A percentile compares a stretch with the other conserved stretches of the same genome.
Conservation (phyloP, 225 moss, liverwort and hornwort genomes). For the Climacium dendroides region DNA sequence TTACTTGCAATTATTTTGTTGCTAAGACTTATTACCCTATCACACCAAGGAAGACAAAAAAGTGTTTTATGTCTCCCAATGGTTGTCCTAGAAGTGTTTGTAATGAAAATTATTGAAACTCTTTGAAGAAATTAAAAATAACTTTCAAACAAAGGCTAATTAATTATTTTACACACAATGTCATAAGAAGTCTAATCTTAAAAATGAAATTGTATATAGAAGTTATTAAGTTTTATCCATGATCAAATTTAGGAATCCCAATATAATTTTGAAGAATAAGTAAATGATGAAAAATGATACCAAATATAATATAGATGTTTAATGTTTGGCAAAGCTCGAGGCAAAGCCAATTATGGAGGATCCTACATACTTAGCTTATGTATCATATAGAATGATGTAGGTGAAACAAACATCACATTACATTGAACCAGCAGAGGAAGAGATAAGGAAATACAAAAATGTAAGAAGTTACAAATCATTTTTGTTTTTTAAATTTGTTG, state of each 20-base stretch:
- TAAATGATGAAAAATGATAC: background rate
- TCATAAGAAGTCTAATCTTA: background rate
- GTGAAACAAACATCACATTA: background rate
- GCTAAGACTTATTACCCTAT: background rate
- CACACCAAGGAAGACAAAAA: accelerated
- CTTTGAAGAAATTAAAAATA: background rate
- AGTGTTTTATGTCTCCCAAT: accelerated
- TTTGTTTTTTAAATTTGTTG: too few species aligned
- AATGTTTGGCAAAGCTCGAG: background rate
- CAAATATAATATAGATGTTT: background rate
- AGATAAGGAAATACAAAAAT: background rate
- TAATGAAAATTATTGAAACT: background rate
- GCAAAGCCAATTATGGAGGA: background rate
- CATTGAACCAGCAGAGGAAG: background rate
- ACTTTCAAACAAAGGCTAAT: background rate
- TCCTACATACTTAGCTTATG: accelerated
- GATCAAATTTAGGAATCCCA: background rate
- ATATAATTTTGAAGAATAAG: background rate
- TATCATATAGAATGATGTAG: background rate
- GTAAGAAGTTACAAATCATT: background rate
- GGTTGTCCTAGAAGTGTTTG: accelerated
- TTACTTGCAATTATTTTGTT: background rate
- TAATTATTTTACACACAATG: background rate
- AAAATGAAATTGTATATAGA: accelerated
- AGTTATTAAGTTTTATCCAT: background rate